These are phyloP conservation scores for Coniosporium tulheliwenetii DNA, from an alignment of 2,329 filamentous ascomycete genomes.

Conservation along the genomic window DNA sequence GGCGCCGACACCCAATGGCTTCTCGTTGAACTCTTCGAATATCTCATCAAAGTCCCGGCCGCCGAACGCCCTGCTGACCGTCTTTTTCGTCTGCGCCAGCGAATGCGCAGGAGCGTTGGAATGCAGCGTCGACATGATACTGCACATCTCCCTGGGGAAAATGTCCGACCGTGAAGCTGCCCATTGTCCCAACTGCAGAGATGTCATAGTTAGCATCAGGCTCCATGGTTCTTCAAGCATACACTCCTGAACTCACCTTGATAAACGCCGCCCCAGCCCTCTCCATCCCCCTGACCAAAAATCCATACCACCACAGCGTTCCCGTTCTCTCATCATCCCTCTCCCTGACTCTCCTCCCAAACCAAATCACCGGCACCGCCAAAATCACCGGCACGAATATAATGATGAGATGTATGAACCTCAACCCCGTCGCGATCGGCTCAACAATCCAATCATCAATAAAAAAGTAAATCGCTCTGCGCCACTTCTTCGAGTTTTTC, in stretches of 20 bases:
- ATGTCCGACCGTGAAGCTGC: constrained; percentile 92
- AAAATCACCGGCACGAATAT: constrained; percentile 87
- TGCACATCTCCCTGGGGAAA: constrained; percentile 84
- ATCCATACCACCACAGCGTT: constrained; percentile 87
- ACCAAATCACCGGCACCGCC: constrained; percentile 64
- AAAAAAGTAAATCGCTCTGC: constrained; percentile 46
- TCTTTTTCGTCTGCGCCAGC: constrained; percentile 61
- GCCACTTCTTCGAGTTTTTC: constrained; percentile 40
- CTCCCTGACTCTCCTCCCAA: constrained; percentile 48
- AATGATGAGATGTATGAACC: constrained; percentile 73
- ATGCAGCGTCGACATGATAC: constrained; percentile 85
- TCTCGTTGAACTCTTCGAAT: constrained; percentile 88
- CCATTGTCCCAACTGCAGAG: constrained; percentile 75
- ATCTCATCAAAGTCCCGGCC: constrained; percentile 74
- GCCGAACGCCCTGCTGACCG: constrained; percentile 66
- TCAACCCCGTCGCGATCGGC: constrained; percentile 68
- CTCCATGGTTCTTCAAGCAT: neutral
- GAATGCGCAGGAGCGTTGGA: constrained; percentile 90
- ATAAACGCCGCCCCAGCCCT: constrained; percentile 90
- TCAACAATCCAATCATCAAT: constrained; percentile 63
- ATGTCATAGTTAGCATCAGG: constrained; percentile 3
- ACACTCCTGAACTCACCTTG: constrained; percentile 43
- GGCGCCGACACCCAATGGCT: constrained; percentile 79
- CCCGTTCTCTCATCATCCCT: constrained; percentile 63
- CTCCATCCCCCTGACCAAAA: constrained; percentile 82